These are phyloP conservation scores for Penicillium fimorum DNA, from an alignment of 495 filamentous ascomycete genomes.

Conservation along the genomic window DNA sequence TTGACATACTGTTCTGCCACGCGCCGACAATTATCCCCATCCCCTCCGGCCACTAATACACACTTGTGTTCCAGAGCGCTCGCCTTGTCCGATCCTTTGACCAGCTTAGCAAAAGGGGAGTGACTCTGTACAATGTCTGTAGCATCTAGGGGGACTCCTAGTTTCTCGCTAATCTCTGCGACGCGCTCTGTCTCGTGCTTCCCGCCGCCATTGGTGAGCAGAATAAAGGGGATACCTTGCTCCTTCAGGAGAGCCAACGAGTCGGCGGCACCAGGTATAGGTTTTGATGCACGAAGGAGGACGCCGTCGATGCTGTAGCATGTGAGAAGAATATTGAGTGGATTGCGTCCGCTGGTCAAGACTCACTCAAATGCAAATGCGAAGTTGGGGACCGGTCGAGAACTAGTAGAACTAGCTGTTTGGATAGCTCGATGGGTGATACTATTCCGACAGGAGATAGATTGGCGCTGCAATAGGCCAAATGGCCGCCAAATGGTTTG, in stretches of 20 bases:
- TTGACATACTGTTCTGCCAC: slow-evolving; percentile 62
- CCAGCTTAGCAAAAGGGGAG: slow-evolving; percentile 68
- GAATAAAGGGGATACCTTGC: slow-evolving; percentile 74
- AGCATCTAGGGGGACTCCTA: slow-evolving; percentile 57
- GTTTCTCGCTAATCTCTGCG: slow-evolving; percentile 61
- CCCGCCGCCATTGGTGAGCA: slow-evolving; percentile 88
- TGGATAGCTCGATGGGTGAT: slow-evolving; percentile 30
- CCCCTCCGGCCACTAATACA: slow-evolving; percentile 79
- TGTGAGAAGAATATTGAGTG: slow-evolving; percentile 6
- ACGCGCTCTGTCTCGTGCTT: slow-evolving; percentile 71
- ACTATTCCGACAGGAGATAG: slow-evolving; percentile 16
- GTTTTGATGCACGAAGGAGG: slow-evolving; percentile 76
- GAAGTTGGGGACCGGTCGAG: slow-evolving; percentile 54
- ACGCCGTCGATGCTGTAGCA: slow-evolving; percentile 84
- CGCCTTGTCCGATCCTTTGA: slow-evolving; percentile 37
- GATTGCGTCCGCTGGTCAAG: slow-evolving; percentile 19
- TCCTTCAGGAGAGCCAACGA: slow-evolving; percentile 70
- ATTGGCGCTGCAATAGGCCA: slow-evolving; percentile 27
- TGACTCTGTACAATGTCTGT: slow-evolving; percentile 80
- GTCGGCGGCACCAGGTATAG: slow-evolving; percentile 77
- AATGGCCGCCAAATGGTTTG: slow-evolving; percentile 31
- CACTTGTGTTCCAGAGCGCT: slow-evolving; percentile 62
- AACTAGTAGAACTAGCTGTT: slow-evolving; percentile 23
- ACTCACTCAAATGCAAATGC: slow-evolving; percentile 85
- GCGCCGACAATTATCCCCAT: slow-evolving; percentile 67